Conservation (phyloP, 306 rosid species). For the Cucurbita ficifolia region DNA sequence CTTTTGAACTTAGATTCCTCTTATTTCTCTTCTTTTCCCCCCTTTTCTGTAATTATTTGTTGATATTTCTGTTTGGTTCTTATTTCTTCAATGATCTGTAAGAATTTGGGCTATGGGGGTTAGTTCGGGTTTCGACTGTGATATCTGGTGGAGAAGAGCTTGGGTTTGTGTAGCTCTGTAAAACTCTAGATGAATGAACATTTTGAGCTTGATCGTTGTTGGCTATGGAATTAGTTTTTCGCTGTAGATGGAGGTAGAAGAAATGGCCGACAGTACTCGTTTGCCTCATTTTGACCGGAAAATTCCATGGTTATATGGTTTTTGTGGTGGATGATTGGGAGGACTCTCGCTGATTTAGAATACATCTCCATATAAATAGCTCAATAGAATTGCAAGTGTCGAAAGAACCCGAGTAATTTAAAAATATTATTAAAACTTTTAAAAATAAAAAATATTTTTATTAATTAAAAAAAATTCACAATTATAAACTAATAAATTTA, state of each 20-base stretch:
- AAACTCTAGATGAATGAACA: neutral
- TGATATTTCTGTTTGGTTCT: neutral
- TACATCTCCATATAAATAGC: too few species aligned
- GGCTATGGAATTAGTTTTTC: neutral
- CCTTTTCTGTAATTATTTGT: neutral
- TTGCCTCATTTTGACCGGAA: neutral
- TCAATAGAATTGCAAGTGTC: too few species aligned
- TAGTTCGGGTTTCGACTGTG: neutral
- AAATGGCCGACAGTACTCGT: neutral
- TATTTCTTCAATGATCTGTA: neutral
- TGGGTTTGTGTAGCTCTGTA: neutral
- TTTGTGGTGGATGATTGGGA: too few species aligned
- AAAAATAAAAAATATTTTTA: too few species aligned
- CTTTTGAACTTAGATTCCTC: slow-evolving; percentile 12
- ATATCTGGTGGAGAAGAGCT: neutral
- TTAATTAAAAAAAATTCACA: too few species aligned
- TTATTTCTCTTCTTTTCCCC: too few species aligned
- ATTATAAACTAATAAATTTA: too few species aligned
- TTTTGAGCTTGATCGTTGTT: neutral
- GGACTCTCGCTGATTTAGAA: too few species aligned
- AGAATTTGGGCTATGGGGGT: neutral
- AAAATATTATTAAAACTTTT: too few species aligned
- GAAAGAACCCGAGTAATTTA: too few species aligned
- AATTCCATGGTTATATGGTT: neutral
- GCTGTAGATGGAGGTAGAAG: neutral